phyloP scores from a whole-genome alignment of 805 yeast species.

The Myxozyma geophila region DNA sequence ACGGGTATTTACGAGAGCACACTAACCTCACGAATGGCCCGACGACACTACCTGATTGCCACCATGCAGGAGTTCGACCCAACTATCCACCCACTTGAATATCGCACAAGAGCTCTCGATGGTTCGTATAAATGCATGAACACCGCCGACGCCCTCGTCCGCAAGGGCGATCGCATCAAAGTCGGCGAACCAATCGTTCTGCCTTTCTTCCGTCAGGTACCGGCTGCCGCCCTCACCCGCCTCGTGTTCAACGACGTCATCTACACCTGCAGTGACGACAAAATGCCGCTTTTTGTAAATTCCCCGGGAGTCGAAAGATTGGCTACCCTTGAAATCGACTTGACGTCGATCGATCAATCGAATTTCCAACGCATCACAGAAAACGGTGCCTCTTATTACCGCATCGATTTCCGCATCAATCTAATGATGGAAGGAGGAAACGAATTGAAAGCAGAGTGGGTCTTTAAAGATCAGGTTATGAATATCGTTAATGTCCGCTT shows the following conservation, averaged over 20 bases:
- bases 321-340: constrained; percentile 21
- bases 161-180: constrained; percentile 22
- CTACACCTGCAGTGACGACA: constrained; percentile 26
- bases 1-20: constrained; percentile 28
- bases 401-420: constrained; percentile 22
- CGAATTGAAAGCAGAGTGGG: constrained; percentile 30
- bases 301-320: constrained; percentile 10
- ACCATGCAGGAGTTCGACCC: constrained; percentile 21
- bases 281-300: constrained; percentile 18
- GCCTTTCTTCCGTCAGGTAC: constrained; percentile 18
- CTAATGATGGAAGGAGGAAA: constrained; percentile 32
- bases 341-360: constrained; percentile 12
- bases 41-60: constrained; percentile 27
- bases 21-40: constrained; percentile 27
- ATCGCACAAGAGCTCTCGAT: constrained; percentile 14
- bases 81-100: constrained; percentile 24
- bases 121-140: constrained; percentile 23
- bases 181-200: constrained; percentile 16
- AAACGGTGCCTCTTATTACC: constrained; percentile 6
- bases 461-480: constrained; percentile 17
- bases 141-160: constrained; percentile 19
- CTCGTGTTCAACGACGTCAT: constrained; percentile 23
- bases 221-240: background rate
- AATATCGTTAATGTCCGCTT: constrained; percentile 26
- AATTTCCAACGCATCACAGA: constrained; percentile 1